Base-by-base conservation (phyloP, 768 basidiomycete genomes). In the Paxillus involutus region DNA sequence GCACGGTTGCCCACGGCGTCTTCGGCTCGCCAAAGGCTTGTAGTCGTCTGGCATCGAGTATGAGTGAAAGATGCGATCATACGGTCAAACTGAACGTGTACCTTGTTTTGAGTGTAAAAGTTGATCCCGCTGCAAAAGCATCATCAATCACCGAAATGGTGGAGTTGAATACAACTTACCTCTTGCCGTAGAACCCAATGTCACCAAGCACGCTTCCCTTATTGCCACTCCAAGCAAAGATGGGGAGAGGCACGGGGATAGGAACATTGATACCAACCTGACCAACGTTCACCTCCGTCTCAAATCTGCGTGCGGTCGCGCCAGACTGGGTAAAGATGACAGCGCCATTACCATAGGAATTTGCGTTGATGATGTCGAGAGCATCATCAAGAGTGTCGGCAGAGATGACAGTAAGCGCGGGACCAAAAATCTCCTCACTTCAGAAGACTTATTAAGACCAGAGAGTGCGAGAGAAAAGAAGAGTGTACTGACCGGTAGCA, bases 211-310 rank as follows among this genome's bases (percentile, higher is more conserved):
- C 84, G 63, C 89, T 91, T 39, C 76, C 86, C 78, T 94, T 96
- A 75, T 94, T 96, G 26, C 97, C 96, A 62, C 90, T 93, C 93
- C 93, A 96, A 29, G 92, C 83, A 75, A 97, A 98, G 91, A 97
- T 95, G 14, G 89, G 89, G 30, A 89, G 73, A 43, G 96, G 96
- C 6, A 99, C 96, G 13, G 94, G 91, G 47, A 93, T 93, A 4
- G 91, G 90, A 9, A 94, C 87, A 67, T 95, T 98, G 69, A 98
- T 84, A 42, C 96, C 96, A 64, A 99, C 83, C 71, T 91, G 94
- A 21, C 94, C 94, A 49, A 93, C 86, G 59, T 98, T 91, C 49
- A 96, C 85, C 44, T 86, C 80, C 12, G 76, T 77, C 73, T 98
- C 96, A 58, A 97, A 99, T 71, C 89, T 91, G 52, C 96, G 84